Percentiles rank a stretch among this genome's conserved stretches.
Evolutionary conservation across 2,329 filamentous ascomycete species (phyloP).

Genomic region (Fusarium praegraminearum): DNA sequence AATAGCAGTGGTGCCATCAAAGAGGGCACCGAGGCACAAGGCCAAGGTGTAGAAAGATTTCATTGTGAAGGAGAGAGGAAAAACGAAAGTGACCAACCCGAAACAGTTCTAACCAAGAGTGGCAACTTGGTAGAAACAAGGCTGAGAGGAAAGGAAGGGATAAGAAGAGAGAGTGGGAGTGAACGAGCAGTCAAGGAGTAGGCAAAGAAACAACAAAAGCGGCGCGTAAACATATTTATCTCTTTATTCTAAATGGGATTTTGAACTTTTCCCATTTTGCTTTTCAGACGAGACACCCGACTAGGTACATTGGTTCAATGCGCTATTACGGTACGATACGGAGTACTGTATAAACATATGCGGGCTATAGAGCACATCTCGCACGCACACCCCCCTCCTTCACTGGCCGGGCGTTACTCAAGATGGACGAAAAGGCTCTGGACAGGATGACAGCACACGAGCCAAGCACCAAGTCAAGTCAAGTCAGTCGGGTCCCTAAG

Average conservation of each 20-base stretch:
- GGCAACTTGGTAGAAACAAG: constrained; percentile 1
- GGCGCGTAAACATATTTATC: constrained; percentile 25
- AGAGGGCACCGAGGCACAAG: constrained; percentile 21
- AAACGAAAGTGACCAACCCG: not conserved
- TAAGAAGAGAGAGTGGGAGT: constrained; percentile 5
- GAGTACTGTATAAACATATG: constrained; percentile 1
- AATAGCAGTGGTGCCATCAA: constrained; percentile 11
- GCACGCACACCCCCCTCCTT: constrained; percentile 5
- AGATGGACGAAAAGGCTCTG: constrained; percentile 8
- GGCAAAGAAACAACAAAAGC: not conserved
- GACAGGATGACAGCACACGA: constrained; percentile 16
- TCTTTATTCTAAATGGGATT: not conserved
- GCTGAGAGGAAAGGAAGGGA: not conserved
- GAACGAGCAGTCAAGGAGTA: constrained; percentile 12
- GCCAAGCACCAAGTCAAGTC: not conserved
- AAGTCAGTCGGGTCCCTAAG: constrained; percentile 4
- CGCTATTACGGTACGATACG: not conserved
- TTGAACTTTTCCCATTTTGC: not conserved
- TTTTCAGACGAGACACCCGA: constrained; percentile 2
- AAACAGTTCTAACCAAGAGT: constrained; percentile 16
- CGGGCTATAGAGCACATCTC: constrained; percentile 7
- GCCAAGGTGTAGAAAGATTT: constrained; percentile 10
- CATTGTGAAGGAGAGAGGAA: constrained; percentile 11
- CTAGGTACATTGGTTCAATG: constrained; percentile 2
- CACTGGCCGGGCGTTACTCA: constrained; percentile 15